phyloP scores from a whole-genome alignment of 2,329 filamentous ascomycete species.

The Aspergillus pseudoglaucus region DNA sequence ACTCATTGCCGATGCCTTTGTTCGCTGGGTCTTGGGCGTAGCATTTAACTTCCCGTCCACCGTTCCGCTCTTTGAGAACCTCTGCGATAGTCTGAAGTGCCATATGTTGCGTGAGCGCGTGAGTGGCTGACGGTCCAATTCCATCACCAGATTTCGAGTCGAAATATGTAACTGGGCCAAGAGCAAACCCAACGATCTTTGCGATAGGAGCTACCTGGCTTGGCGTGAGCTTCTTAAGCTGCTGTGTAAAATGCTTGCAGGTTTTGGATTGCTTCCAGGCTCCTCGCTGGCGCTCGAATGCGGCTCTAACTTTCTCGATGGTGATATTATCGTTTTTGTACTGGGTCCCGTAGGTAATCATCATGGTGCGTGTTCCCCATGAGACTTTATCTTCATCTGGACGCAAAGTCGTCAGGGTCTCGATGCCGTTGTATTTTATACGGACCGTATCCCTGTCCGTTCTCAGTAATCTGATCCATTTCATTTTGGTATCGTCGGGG shows the following conservation, averaged over 20 bases:
- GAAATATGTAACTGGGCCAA: conserved; percentile 12
- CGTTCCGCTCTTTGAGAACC: not conserved
- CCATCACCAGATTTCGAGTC: not conserved
- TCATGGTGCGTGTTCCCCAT: conserved; percentile 9
- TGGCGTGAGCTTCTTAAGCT: conserved; percentile 6
- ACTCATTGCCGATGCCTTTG: conserved; percentile 9
- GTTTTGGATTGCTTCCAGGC: conserved; percentile 16
- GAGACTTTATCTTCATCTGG: conserved; percentile 6
- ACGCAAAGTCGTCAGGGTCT: conserved; percentile 9
- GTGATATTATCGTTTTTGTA: not conserved
- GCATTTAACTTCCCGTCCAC: conserved; percentile 9
- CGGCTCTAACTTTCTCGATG: conserved; percentile 3
- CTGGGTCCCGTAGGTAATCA: conserved; percentile 10
- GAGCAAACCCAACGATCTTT: conserved; percentile 20
- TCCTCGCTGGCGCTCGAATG: conserved; percentile 7
- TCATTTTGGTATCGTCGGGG: not conserved
- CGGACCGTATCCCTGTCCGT: conserved; percentile 11
- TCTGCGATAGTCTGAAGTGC: conserved; percentile 7
- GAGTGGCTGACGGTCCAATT: not conserved
- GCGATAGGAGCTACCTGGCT: conserved; percentile 4
- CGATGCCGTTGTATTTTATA: conserved; percentile 15
- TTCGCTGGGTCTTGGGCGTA: conserved; percentile 24
- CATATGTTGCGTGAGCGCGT: conserved; percentile 18
- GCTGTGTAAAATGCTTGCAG: conserved; percentile 7
- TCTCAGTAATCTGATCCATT: not conserved